Evolutionary conservation across 805 yeast genomes (phyloP).

Genomic region (Kluyveromyces lactis): DNA sequence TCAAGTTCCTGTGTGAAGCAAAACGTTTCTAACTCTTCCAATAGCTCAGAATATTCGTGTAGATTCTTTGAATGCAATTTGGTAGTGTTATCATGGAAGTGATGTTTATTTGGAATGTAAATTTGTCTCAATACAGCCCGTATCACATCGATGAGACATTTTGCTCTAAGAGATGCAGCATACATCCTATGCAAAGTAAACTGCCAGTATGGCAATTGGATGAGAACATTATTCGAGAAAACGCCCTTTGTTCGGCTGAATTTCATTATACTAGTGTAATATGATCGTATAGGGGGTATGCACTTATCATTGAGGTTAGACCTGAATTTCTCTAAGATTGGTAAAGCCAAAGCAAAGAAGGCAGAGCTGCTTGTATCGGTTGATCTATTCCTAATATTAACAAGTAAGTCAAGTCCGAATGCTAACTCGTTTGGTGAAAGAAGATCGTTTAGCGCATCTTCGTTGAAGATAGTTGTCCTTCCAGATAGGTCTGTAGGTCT

Average conservation of each 20-base stretch:
- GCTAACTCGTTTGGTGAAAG: constrained; percentile 26
- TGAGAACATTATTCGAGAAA: constrained; percentile 14
- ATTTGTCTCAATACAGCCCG: constrained; percentile 20
- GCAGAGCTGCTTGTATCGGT: constrained; percentile 19
- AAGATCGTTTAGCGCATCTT: constrained; percentile 25
- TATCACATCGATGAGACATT: constrained; percentile 13
- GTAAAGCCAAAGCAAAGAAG: constrained; percentile 23
- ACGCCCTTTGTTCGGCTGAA: constrained; percentile 15
- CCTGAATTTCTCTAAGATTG: constrained; percentile 21
- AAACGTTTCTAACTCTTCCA: constrained; percentile 13
- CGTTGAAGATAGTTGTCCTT: constrained; percentile 21
- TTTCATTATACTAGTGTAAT: constrained; percentile 20
- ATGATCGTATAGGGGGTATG: constrained; percentile 17
- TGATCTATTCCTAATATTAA: constrained; percentile 24
- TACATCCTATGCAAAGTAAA: constrained; percentile 41
- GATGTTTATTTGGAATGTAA: constrained; percentile 19
- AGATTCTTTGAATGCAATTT: constrained; percentile 18
- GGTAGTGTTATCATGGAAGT: constrained; percentile 12
- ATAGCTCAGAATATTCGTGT: constrained; percentile 16
- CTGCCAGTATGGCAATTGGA: constrained; percentile 31
- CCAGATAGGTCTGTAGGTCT: constrained; percentile 27
- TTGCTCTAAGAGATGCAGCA: constrained; percentile 22
- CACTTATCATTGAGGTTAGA: constrained; percentile 19
- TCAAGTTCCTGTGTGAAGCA: constrained; percentile 9
- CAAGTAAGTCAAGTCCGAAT: constrained; percentile 25